These are phyloP conservation scores for Eucalyptus rudis DNA, from an alignment of 345 rosid species.

Conservation along the genomic window DNA sequence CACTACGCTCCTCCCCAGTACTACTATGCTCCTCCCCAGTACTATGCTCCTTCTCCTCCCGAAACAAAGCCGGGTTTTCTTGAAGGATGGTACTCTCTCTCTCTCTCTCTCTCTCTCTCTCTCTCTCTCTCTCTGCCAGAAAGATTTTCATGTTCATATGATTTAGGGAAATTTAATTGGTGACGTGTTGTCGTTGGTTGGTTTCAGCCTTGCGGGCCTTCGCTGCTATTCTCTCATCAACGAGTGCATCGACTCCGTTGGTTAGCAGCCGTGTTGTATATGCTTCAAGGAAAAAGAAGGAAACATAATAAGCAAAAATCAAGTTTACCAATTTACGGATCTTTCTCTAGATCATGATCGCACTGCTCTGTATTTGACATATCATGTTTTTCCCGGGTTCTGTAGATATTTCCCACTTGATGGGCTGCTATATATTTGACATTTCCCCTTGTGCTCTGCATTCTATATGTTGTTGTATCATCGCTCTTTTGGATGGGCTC, in stretches of 20 bases:
- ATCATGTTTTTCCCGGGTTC: not conserved
- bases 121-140: not conserved
- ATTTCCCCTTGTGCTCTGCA: not conserved
- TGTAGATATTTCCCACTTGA: not conserved
- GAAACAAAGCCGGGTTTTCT: slow-evolving; percentile 16
- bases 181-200: not conserved
- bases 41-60: slow-evolving; percentile 9
- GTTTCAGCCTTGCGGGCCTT: slow-evolving; percentile 43
- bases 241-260: slow-evolving; percentile 40
- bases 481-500: not conserved
- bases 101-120: not conserved
- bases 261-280: not conserved
- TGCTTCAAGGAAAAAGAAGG: too few species aligned
- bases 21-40: not conserved
- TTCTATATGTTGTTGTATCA: not conserved
- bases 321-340: too few species aligned
- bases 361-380: not conserved
- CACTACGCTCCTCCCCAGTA: not conserved
- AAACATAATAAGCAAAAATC: too few species aligned
- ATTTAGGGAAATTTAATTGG: not conserved
- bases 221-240: slow-evolving; percentile 57
- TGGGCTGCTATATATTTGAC: not conserved
- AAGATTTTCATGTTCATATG: not conserved
- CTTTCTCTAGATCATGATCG: too few species aligned
- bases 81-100: slow-evolving; percentile 22